These are phyloP conservation scores for Coniochaeta sp. DNA, from an alignment of 2,329 filamentous ascomycete genomes.

Conservation along the genomic window DNA sequence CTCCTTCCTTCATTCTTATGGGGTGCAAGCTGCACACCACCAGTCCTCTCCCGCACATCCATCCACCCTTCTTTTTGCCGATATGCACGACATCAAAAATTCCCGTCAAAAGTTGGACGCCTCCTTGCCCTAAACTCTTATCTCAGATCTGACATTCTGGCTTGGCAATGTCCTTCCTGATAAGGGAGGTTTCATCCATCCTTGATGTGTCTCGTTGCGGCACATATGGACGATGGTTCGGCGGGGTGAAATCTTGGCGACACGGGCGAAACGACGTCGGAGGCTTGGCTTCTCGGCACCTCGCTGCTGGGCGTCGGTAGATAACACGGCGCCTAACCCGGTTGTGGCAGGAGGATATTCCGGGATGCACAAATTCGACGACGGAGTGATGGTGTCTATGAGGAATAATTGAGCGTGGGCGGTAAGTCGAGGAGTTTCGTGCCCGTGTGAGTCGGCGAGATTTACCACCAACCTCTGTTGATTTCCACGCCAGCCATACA, in stretches of 20 bases:
- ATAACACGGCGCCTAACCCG: neutral
- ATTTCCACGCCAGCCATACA: too few relatives aligned
- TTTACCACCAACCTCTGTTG: too few relatives aligned
- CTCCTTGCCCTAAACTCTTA: too few relatives aligned
- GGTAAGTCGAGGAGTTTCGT: neutral
- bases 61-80: neutral
- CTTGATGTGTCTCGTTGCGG: neutral
- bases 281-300: slow-evolving; percentile 1
- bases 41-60: neutral
- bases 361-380: neutral
- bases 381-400: neutral
- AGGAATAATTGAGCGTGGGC: neutral
- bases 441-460: too few relatives aligned
- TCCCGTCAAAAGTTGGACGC: too few relatives aligned
- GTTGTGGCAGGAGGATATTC: neutral
- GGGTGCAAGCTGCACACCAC: neutral
- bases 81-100: too few relatives aligned
- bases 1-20: neutral
- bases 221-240: neutral
- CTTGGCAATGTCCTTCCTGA: slow-evolving; percentile 4
- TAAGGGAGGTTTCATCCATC: slow-evolving; percentile 1
- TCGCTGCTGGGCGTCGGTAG: neutral
- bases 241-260: slow-evolving; percentile 1
- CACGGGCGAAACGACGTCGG: neutral
- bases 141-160: neutral